These are phyloP conservation scores for Pyrus betulifolia DNA, from an alignment of 306 rosid species.

Conservation along the genomic window DNA sequence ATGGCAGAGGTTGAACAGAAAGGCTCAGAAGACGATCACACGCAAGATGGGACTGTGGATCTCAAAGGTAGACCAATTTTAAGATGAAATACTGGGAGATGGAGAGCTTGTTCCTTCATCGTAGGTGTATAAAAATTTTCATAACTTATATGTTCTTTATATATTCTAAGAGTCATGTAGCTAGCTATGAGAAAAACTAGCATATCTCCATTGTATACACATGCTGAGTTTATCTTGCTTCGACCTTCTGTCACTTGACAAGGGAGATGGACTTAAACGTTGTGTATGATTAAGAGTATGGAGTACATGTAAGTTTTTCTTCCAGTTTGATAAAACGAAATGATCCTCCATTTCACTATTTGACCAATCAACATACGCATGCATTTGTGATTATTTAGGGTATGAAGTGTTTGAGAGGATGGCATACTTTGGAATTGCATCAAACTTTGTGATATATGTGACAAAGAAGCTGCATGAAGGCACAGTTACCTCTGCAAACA, in stretches of 20 bases:
- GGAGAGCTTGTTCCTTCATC: conserved; percentile 37
- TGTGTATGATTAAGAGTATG: no score
- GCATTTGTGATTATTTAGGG: conserved; percentile 14
- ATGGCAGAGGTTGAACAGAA: conserved; percentile 5
- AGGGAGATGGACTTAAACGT: no score
- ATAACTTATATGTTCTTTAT: no score
- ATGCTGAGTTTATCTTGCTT: no score
- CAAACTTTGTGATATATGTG: conserved; percentile 60
- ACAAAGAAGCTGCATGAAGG: conserved; percentile 60
- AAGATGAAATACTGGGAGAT: conserved; percentile 31
- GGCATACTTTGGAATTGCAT: conserved; percentile 66
- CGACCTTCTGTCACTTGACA: no score
- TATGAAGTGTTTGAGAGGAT: conserved; percentile 80
- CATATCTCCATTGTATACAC: no score
- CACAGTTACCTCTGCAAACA: conserved; percentile 58
- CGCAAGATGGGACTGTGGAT: conserved; percentile 34
- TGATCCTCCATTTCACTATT: no score
- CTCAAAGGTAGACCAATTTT: conserved; percentile 27
- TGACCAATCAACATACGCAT: no score
- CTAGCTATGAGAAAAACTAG: no score
- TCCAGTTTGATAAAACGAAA: no score
- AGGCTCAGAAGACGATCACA: conserved; percentile 11
- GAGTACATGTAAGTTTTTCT: no score
- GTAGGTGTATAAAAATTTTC: conserved; percentile 6
- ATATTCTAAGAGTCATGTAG: no score